Percentiles rank a stretch among this genome's conserved stretches.
Conservation (phyloP, 257 asterid species). For the Solanum okadae region DNA sequence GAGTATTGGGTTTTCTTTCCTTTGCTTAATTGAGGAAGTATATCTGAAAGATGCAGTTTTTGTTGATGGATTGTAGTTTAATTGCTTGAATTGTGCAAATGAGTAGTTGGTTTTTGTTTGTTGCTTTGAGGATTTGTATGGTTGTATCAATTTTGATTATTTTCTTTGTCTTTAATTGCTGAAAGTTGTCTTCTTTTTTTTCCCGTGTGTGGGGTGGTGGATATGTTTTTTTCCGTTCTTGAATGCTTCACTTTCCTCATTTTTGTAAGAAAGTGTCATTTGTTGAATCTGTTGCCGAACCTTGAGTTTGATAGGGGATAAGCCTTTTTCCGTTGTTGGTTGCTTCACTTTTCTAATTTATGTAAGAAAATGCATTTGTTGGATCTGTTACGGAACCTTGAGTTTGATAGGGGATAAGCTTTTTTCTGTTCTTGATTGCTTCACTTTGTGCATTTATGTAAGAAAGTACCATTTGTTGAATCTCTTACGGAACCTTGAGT, state of each 20-base stretch:
- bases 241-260: background rate
- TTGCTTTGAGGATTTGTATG: background rate
- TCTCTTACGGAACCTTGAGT: background rate
- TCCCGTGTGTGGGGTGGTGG: background rate
- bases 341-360: background rate
- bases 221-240: background rate
- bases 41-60: background rate
- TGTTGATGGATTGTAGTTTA: background rate
- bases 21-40: background rate
- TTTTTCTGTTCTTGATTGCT: background rate
- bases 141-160: background rate
- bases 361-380: background rate
- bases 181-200: background rate
- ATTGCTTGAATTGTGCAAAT: background rate
- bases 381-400: background rate
- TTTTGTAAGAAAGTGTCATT: background rate
- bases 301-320: background rate
- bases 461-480: background rate
- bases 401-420: background rate
- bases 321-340: background rate
- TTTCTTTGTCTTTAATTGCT: background rate
- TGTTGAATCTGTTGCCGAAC: background rate
- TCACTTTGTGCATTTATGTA: background rate
- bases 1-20: background rate
- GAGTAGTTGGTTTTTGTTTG: background rate